Conservation (phyloP, 2,329 filamentous ascomycete genomes). For the Monosporascus sp. region DNA sequence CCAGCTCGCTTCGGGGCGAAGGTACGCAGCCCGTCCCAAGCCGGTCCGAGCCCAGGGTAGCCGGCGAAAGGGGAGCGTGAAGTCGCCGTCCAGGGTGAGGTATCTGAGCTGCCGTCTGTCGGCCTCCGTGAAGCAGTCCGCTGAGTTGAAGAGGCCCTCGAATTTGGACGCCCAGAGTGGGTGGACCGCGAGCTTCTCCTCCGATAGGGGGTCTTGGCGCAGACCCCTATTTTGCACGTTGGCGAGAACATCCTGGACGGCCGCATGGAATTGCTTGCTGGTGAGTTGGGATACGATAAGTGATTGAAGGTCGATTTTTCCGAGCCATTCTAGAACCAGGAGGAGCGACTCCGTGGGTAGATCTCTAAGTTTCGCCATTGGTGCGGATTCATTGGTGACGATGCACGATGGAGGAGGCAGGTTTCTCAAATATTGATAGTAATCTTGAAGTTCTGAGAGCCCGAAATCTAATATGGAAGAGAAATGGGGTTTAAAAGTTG, state of each 20-base stretch:
- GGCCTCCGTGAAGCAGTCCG: slow-evolving; percentile 9
- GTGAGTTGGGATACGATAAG: slow-evolving; percentile 10
- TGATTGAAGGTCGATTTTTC: slow-evolving; percentile 8
- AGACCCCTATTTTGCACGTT: slow-evolving; percentile 1
- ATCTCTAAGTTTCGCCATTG: slow-evolving; percentile 8
- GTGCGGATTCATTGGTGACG: background rate
- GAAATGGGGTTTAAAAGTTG: no score
- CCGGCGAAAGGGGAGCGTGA: slow-evolving; percentile 14
- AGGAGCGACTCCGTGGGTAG: slow-evolving; percentile 14
- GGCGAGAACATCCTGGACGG: slow-evolving; percentile 7
- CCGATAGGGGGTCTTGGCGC: background rate
- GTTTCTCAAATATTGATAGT: background rate
- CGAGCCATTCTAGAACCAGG: slow-evolving; percentile 9
- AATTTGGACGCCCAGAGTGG: slow-evolving; percentile 12
- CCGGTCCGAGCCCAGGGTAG: slow-evolving; percentile 12
- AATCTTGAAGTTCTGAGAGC: background rate
- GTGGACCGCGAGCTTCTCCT: slow-evolving; percentile 3
- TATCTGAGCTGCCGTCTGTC: slow-evolving; percentile 7
- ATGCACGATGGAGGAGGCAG: background rate
- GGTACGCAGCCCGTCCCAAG: slow-evolving; percentile 4
- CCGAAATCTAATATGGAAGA: no score
- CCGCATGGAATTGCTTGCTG: slow-evolving; percentile 5
- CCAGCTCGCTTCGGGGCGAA: slow-evolving; percentile 17
- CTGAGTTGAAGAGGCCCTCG: slow-evolving; percentile 11
- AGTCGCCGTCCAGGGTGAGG: slow-evolving; percentile 13